Percentiles rank a stretch among this genome's conserved stretches.
Evolutionary conservation across 106 monocot species (phyloP).

Genomic region (Posidonia australis): DNA sequence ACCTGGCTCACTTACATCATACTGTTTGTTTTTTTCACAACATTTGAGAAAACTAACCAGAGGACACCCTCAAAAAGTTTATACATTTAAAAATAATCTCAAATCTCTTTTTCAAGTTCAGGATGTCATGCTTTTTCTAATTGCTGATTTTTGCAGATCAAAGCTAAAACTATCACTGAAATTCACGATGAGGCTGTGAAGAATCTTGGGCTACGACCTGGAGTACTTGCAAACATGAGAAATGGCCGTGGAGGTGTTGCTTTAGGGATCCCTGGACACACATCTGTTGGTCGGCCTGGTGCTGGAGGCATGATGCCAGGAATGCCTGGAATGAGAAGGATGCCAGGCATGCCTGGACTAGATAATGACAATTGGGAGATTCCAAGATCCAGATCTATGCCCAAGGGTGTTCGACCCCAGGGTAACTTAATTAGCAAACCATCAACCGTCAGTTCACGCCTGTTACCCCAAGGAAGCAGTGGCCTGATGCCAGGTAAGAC

Average conservation of each 20-base stretch:
- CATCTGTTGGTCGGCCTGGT: conserved; percentile 53
- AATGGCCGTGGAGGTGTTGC: conserved; percentile 39
- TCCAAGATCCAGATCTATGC: conserved; percentile 51
- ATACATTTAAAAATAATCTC: too few species aligned
- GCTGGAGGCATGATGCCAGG: conserved; percentile 90
- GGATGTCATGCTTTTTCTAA: too few species aligned
- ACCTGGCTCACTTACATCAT: too few species aligned
- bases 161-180: conserved; percentile 90
- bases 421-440: conserved; percentile 22
- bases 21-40: too few species aligned
- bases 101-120: too few species aligned
- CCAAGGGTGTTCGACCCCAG: conserved; percentile 28
- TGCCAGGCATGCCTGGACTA: conserved; percentile 88
- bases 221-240: conserved; percentile 59
- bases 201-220: conserved; percentile 83
- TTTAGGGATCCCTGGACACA: conserved; percentile 17
- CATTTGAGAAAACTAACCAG: too few species aligned
- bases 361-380: conserved; percentile 81
- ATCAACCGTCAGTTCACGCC: conserved; percentile 36
- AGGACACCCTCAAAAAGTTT: too few species aligned
- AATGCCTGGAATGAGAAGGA: conserved; percentile 76
- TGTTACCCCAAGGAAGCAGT: conserved; percentile 66
- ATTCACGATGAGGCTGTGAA: conserved; percentile 93
- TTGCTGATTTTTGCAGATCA: conserved; percentile 33
- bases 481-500: conserved; percentile 44